Conservation (phyloP, 1,139 yeast species). For the Saccharomyces hybrid region DNA sequence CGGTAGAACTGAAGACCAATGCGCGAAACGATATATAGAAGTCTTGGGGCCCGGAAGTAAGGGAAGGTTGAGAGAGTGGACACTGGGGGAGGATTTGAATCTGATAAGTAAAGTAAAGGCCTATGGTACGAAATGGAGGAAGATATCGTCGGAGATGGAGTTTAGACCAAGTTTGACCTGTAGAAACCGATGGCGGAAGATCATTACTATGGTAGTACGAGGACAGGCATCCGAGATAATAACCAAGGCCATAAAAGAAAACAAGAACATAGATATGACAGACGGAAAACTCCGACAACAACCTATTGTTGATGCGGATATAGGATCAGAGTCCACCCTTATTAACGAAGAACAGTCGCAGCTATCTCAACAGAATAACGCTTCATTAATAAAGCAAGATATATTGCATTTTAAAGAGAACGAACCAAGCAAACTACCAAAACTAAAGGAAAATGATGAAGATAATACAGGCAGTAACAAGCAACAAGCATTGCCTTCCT, state of each 20-base stretch:
- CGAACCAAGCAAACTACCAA: not conserved
- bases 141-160: constrained; percentile 60
- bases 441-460: not conserved
- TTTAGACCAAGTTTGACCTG: constrained; percentile 87
- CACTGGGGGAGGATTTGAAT: constrained; percentile 62
- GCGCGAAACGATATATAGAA: constrained; percentile 85
- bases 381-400: not conserved
- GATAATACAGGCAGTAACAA: not conserved
- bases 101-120: constrained; percentile 57
- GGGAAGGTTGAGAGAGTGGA: constrained; percentile 77
- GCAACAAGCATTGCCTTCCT: constrained; percentile 4
- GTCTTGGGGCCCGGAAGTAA: constrained; percentile 74
- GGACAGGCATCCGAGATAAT: constrained; percentile 35
- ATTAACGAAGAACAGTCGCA: not conserved
- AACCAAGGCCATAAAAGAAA: constrained; percentile 29
- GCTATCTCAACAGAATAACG: not conserved
- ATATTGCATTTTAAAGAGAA: not conserved
- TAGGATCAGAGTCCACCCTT: not conserved
- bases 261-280: constrained; percentile 26
- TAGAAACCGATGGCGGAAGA: constrained; percentile 85
- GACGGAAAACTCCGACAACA: constrained; percentile 3
- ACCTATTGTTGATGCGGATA: not conserved
- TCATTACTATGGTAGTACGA: constrained; percentile 66
- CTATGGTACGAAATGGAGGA: constrained; percentile 90
- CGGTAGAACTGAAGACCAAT: constrained; percentile 91